Evolutionary conservation across 139 green algal species (phyloP).

Genomic region (Pseudopediastrum boryanum): DNA sequence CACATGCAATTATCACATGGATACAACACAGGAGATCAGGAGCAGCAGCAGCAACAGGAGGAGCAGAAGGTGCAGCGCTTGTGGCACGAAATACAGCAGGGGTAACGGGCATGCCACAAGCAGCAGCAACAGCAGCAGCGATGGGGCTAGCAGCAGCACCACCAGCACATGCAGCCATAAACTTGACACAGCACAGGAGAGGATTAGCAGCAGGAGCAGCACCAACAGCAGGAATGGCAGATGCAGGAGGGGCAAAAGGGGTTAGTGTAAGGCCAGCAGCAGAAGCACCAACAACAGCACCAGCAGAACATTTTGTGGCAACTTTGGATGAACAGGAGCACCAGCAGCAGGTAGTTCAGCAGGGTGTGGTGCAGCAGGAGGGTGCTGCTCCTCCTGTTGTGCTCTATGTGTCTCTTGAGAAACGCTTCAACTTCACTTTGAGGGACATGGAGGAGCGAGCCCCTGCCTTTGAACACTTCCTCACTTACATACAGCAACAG

Average conservation of each 20-base stretch:
- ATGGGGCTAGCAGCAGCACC: neutral
- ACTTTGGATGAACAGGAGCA: too few relatives aligned
- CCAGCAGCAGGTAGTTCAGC: too few relatives aligned
- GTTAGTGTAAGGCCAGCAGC: too few relatives aligned
- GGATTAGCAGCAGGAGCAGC: too few relatives aligned
- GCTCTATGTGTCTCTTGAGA: conserved; percentile 29
- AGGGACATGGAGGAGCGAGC: conserved; percentile 17
- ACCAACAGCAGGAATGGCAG: too few relatives aligned
- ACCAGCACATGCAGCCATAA: neutral
- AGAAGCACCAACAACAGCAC: too few relatives aligned
- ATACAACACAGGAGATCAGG: neutral
- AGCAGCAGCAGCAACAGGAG: neutral
- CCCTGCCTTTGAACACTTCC: conserved; percentile 34
- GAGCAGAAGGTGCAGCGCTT: neutral
- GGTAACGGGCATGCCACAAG: neutral
- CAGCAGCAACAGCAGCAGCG: neutral
- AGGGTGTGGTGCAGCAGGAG: too few relatives aligned
- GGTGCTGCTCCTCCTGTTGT: neutral
- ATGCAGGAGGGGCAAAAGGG: too few relatives aligned
- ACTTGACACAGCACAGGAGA: too few relatives aligned
- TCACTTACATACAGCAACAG: conserved; percentile 3
- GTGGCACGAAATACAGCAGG: neutral
- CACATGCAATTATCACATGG: conserved; percentile 14
- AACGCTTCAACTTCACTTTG: conserved; percentile 42
- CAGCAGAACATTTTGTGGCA: too few relatives aligned